Evolutionary conservation across 2,329 filamentous ascomycete species (phyloP), one percentile per base, ranked within the genome.

Genomic region (Diaporthe batatas): DNA sequence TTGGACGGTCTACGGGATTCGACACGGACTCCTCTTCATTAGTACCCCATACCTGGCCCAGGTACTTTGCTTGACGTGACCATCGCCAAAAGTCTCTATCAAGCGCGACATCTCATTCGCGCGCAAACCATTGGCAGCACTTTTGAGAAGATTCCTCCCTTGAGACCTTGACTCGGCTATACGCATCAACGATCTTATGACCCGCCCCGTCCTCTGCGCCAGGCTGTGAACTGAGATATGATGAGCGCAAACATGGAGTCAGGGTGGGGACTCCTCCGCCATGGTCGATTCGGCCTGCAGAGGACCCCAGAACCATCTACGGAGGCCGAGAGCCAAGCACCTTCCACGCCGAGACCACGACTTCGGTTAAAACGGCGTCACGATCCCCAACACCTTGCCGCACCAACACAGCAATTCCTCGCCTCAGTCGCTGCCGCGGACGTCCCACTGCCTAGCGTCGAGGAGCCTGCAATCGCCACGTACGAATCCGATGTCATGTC

Each of bases 381-480:
- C 77, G 84, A 85, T 49, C 86, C 88, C 32, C 75, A 76, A 55
- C 84, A 86, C 72, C 82, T 89, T 14, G 81, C 85, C 73, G 89
- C 89, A 49, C 89, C 90, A 2, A 92, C 90, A 1, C 85, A 91
- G 77, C 89, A 92, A 67, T 92, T 92, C 77, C 86, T 92, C n/a
- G 90, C 89, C 3, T 91, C 90, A 5, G 90, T 92, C 72, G 90
- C 89, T 57, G 89, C 90, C 23, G 90, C 89, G 74, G 90, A 92
- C 78, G 83, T 91, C 5, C 89, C 90, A 32, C 87, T 92, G 68
- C 90, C 90, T 18, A 91, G 90, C 79, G 91, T 92, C 71, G 90
- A 92, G 80, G 84, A 88, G 74, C 86, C 88, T 67, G 83, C 85
- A 53, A 75, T 79, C 42, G 80, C 82, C 32, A 69, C 72, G 2